Conservation (phyloP, 108 stramenopile species). For the Seminavis robusta region DNA sequence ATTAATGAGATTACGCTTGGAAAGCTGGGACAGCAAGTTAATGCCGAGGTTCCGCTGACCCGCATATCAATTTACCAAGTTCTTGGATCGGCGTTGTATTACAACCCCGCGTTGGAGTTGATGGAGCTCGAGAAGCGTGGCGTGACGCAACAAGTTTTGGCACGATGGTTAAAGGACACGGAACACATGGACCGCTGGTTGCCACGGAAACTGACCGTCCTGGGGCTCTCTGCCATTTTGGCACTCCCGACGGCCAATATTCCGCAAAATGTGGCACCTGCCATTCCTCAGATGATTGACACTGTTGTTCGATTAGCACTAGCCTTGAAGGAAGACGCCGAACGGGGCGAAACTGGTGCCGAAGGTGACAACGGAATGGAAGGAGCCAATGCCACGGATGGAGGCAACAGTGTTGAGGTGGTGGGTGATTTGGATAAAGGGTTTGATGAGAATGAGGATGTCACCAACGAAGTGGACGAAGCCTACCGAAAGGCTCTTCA, state of each 20-base stretch:
- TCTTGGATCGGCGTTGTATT: slow-evolving; percentile 82
- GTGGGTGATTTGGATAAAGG: slow-evolving; percentile 66
- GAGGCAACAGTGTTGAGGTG: slow-evolving; percentile 38
- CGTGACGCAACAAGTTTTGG: slow-evolving; percentile 77
- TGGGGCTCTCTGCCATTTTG: slow-evolving; percentile 71
- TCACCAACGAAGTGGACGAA: slow-evolving; percentile 77
- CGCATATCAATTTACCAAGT: slow-evolving; percentile 82
- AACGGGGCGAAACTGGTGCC: slow-evolving; percentile 43
- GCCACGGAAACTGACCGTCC: slow-evolving; percentile 74
- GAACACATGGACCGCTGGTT: slow-evolving; percentile 66
- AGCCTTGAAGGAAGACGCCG: slow-evolving; percentile 70
- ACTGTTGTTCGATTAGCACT: slow-evolving; percentile 47
- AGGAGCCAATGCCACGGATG: slow-evolving; percentile 32
- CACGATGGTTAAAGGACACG: slow-evolving; percentile 75
- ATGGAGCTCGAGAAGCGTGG: slow-evolving; percentile 85
- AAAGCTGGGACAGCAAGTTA: slow-evolving; percentile 83
- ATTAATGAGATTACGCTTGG: slow-evolving; percentile 80
- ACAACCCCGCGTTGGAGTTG: slow-evolving; percentile 83
- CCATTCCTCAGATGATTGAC: slow-evolving; percentile 72
- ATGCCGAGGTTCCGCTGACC: slow-evolving; percentile 60
- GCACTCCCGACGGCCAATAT: slow-evolving; percentile 57
- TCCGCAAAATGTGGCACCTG: slow-evolving; percentile 49
- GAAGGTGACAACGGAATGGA: slow-evolving; percentile 40
- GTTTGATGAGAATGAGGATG: slow-evolving; percentile 84
- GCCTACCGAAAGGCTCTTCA: slow-evolving; percentile 78